phyloP scores from a whole-genome alignment of 495 filamentous ascomycete species.

The Trichoderma orchidacearum region DNA sequence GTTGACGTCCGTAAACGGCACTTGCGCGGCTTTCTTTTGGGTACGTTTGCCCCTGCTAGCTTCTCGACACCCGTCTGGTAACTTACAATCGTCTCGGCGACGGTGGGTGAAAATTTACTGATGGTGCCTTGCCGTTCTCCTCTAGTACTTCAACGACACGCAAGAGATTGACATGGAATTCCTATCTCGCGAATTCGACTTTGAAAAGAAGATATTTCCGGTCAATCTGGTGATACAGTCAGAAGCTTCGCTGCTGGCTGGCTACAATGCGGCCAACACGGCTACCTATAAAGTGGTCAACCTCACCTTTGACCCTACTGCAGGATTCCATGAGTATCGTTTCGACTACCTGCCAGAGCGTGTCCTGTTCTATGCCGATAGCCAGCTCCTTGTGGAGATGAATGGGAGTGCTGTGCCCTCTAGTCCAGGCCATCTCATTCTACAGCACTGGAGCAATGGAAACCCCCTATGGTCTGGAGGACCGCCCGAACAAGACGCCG shows the following conservation, averaged over 20 bases:
- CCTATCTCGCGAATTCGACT: conserved; percentile 45
- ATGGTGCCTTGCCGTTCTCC: neutral
- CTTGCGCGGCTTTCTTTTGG: conserved; percentile 71
- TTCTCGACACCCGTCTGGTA: neutral
- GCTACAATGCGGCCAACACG: conserved; percentile 43
- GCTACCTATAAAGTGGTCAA: conserved; percentile 36
- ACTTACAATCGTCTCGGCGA: conserved; percentile 1
- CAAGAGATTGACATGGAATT: conserved; percentile 75
- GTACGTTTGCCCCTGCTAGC: conserved; percentile 21
- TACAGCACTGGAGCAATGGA: conserved; percentile 72
- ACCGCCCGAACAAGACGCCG: conserved; percentile 46
- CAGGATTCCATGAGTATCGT: conserved; percentile 58
- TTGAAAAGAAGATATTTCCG: conserved; percentile 28
- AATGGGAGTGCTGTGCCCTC: conserved; percentile 38
- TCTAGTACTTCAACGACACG: conserved; percentile 58
- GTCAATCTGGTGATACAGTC: conserved; percentile 66
- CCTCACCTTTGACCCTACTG: conserved; percentile 48
- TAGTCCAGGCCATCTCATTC: conserved; percentile 44
- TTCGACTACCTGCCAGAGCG: conserved; percentile 52
- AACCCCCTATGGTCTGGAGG: conserved; percentile 53
- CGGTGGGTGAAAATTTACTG: too few relatives aligned
- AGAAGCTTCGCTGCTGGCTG: conserved; percentile 32
- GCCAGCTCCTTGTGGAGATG: conserved; percentile 38
- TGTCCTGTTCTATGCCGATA: conserved; percentile 55
- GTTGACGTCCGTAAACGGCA: conserved; percentile 41